Conservation (phyloP, 495 filamentous ascomycete genomes). For the Daldinia caldariorum region DNA sequence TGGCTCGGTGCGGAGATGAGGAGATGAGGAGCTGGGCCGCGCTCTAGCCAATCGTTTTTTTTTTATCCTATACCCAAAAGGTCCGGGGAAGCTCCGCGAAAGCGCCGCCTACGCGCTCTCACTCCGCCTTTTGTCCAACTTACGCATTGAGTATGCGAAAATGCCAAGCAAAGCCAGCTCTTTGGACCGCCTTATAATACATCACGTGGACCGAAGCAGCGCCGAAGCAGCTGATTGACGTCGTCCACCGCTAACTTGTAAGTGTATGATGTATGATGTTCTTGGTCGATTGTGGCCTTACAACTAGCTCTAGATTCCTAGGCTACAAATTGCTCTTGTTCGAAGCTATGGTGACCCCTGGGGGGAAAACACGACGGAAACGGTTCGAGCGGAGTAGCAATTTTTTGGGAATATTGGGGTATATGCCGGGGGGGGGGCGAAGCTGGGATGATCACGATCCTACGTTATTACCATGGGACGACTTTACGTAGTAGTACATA, state of each 20-base stretch:
- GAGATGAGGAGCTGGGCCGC: neutral
- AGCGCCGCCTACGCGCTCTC: constrained; percentile 16
- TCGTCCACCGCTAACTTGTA: neutral
- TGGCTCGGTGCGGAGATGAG: constrained; percentile 35
- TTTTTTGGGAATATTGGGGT: constrained; percentile 18
- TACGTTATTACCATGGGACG: constrained; percentile 11
- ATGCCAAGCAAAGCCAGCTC: neutral
- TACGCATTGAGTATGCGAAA: neutral
- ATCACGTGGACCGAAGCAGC: constrained; percentile 22
- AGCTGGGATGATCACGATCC: constrained; percentile 13
- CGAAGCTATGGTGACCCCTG: neutral
- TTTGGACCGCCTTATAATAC: constrained; percentile 20
- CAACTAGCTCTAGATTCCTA: constrained; percentile 8
- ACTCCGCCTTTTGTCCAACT: neutral
- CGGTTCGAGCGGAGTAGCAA: constrained; percentile 22
- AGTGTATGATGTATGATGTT: neutral
- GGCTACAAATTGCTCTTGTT: neutral
- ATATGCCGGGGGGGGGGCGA: constrained; percentile 35
- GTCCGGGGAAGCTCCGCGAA: constrained; percentile 45
- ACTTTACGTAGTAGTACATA: neutral
- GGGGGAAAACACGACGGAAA: neutral
- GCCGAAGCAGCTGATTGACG: constrained; percentile 14
- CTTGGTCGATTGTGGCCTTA: constrained; percentile 3
- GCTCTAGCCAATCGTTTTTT: neutral
- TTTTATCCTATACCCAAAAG: constrained; percentile 12